Percentiles rank a stretch among this genome's conserved stretches.
phyloP scores from a whole-genome alignment of 306 rosid genomes.

The Castanea sativa region DNA sequence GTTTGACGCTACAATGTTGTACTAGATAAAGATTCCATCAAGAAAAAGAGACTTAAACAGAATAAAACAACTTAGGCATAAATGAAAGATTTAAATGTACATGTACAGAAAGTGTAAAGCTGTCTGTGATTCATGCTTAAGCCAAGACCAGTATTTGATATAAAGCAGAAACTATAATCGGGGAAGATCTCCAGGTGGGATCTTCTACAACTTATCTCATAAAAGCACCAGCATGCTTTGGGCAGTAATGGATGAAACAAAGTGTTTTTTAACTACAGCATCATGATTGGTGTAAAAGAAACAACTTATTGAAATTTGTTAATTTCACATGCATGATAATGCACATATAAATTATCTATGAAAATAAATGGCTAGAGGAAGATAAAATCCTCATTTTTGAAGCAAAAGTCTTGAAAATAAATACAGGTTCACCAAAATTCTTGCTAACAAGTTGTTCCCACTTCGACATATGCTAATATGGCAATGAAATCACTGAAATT shows the following conservation, averaged over 20 bases:
- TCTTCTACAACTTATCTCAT: background rate
- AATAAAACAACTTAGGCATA: background rate
- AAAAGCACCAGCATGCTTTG: background rate
- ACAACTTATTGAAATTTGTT: background rate
- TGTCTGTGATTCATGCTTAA: background rate
- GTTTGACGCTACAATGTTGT: background rate
- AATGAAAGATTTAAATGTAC: background rate
- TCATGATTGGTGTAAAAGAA: background rate
- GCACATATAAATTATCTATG: background rate
- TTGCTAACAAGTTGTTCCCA: background rate
- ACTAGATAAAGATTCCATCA: background rate
- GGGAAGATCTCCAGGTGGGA: background rate
- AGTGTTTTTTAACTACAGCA: background rate
- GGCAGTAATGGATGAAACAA: background rate
- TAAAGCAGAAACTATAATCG: background rate
- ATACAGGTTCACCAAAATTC: background rate
- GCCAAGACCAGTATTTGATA: background rate
- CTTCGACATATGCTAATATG: background rate
- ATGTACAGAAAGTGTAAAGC: background rate
- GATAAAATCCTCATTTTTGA: background rate
- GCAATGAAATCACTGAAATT: background rate
- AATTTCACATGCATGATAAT: background rate
- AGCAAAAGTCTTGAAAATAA: background rate
- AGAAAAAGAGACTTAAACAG: background rate
- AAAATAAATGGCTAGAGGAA: background rate